Base-by-base conservation (phyloP, 768 basidiomycete genomes). In the Lentinula guzmanii region DNA sequence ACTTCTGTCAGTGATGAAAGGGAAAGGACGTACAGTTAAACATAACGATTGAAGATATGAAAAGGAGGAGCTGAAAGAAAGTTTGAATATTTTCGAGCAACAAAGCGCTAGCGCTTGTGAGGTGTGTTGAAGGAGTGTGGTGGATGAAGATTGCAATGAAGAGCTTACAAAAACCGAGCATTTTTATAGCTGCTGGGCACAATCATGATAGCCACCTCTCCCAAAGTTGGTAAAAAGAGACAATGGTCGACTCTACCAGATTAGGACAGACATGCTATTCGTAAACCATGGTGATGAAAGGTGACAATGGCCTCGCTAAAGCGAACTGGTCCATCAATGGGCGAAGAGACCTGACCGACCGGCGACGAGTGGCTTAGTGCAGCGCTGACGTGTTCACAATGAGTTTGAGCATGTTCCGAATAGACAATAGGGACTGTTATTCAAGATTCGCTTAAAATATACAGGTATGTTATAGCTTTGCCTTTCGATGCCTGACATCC, bases 401-500 rank as follows among this genome's bases (percentile, higher is more conserved):
- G 28, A 2, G 28, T 28, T 28, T 28, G 28, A 28, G 28, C 28
- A 28, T 28, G 28, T 28, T 2, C 28, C 28, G 28, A 28, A 28
- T 28, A 2, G 28, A 28, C 28, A 3, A 28, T 28, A 28, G 28
- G 28, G 2, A 28, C 2, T 28, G 2, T 28, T 28, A 28, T 28
- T 28, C 28, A 28, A 28, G 28, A 28, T 28, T 28, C 28, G 28
- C 28, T 28, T 28, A 28, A 9, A 24, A 48, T 10, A 11, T 48
- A 48, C 11, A 48, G 9, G 18, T 6, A 61, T 39, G 37, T 72
- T 61, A 75, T 5, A 77, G 67, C 66, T 77, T 79, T 28, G 70
- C 61, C 61, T 71, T 70, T 51, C 71, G 73, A 62, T 76, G 72
- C 48, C 65, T 68, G 31, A 73, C 68, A 58, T 74, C 74, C 18